Percentiles rank a stretch among this genome's conserved stretches.
phyloP scores from a whole-genome alignment of 257 asterid genomes.

The Mitragyna speciosa region DNA sequence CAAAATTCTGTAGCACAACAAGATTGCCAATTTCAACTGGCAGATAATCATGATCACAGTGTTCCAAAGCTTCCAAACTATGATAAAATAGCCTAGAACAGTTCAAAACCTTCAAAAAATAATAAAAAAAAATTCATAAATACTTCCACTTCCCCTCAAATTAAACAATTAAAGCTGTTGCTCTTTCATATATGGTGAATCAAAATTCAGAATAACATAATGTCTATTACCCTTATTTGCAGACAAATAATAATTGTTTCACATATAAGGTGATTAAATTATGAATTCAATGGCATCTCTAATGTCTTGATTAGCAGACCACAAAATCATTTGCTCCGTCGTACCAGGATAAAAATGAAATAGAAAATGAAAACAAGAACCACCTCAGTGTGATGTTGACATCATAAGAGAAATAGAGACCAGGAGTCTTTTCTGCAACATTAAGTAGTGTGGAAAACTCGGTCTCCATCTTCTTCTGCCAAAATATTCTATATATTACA shows the following conservation, averaged over 20 bases:
- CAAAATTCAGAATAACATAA: background rate
- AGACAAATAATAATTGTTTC: background rate
- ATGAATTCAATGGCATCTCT: background rate
- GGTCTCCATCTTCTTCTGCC: constrained; percentile 79
- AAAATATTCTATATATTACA: constrained; percentile 25
- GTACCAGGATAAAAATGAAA: background rate
- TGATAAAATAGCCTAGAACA: background rate
- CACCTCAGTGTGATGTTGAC: constrained; percentile 91
- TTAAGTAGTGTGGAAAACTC: constrained; percentile 64
- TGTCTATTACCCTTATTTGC: background rate
- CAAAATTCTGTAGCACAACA: background rate
- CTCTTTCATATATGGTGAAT: background rate
- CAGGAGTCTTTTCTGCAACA: constrained; percentile 67
- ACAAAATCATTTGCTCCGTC: background rate
- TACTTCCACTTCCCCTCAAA: background rate
- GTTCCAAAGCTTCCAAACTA: background rate
- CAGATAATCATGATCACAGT: background rate
- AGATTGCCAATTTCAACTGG: background rate
- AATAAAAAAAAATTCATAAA: background rate
- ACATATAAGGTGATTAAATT: background rate
- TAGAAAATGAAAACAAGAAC: background rate
- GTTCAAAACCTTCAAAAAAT: background rate
- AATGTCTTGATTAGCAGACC: background rate
- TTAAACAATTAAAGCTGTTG: background rate
- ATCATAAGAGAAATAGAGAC: constrained; percentile 87